Conservation (phyloP, 139 green algal genomes). For the Spirogloea muscicola region DNA sequence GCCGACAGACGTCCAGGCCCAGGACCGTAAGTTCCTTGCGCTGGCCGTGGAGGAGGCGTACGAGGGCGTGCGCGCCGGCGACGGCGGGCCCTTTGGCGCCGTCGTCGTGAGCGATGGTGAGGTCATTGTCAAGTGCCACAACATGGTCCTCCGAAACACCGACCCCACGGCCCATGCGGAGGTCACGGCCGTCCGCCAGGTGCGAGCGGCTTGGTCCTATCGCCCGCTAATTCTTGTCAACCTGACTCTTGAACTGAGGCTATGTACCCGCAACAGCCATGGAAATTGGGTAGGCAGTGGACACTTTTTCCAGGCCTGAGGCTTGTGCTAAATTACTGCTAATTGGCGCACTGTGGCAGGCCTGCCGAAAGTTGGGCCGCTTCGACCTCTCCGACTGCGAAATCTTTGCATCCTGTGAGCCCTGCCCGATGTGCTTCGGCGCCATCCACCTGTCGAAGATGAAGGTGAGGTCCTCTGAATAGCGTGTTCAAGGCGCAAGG, state of each 20-base stretch:
- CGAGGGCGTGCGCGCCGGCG: constrained; percentile 30
- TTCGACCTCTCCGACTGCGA: constrained; percentile 53
- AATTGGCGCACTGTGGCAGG: too few species aligned
- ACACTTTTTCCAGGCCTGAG: too few species aligned
- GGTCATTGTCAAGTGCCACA: constrained; percentile 39
- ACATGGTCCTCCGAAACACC: constrained; percentile 45
- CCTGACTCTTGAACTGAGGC: too few species aligned
- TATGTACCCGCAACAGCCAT: too few species aligned
- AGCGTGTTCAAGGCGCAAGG: too few species aligned
- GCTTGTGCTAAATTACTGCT: too few species aligned
- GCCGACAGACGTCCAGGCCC: constrained; percentile 32
- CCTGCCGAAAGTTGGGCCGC: constrained; percentile 44
- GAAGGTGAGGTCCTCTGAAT: too few species aligned
- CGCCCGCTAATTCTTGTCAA: too few species aligned
- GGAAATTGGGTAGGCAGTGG: too few species aligned
- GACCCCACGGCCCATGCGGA: constrained; percentile 51
- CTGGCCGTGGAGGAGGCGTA: constrained; percentile 47
- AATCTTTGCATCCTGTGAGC: constrained; percentile 50
- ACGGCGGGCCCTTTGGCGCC: constrained; percentile 42
- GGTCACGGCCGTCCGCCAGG: constrained; percentile 42
- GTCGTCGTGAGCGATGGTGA: constrained; percentile 40
- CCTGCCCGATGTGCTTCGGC: constrained; percentile 51
- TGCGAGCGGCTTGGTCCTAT: too few species aligned
- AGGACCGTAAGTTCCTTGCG: constrained; percentile 16
- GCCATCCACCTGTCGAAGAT: constrained; percentile 50